Base-by-base conservation (phyloP, 75 land plant genomes). In the Ceratopteris richardii region DNA sequence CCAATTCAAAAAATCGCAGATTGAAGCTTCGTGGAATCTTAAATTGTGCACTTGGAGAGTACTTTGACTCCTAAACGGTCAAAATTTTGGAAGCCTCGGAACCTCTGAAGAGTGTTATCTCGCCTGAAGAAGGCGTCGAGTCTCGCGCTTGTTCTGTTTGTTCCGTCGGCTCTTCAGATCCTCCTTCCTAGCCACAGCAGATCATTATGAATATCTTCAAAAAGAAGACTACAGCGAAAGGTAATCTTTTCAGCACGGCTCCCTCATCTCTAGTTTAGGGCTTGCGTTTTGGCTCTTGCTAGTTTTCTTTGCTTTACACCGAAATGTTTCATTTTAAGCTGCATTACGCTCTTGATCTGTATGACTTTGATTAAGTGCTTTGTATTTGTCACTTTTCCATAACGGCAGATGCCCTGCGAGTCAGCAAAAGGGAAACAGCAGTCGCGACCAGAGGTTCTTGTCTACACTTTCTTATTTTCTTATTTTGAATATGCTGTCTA, bases 331-430 rank as follows among this genome's bases (percentile, higher is more conserved):
- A 3, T 33, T 33, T 33, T 33, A 33, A 9, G 9, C 37, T 46
- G 50, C 22, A 2, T 3, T 5, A 46, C 22, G 3, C 14, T 46
- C 3, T 46, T 46, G 14, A 46, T 3, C 3, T 21, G 4, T 46
- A 46, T 17, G 13, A 21, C 2, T 46, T 17, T 46, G 50, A 46
- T 18, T 46, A 5, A 46, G 5, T 21, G 50, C 22, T 24, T 24
- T 22, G 6, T 52, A 21, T 48, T 14, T 48, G 37, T n/a, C n/a
- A n/a, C n/a, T n/a, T n/a, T n/a, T n/a, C n/a, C n/a, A n/a, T n/a
- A n/a, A n/a, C n/a, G n/a, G n/a, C 83, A 92, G 97, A 92, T 42
- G 97, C 90, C 13, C 71, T 92, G 1, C 78, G 95, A 55, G 64
- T 74, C 28, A 92, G 97, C 77, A 85, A 92, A 62, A 70, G 95